Evolutionary conservation across 2,329 filamentous ascomycete species (phyloP).

Genomic region (Furcasterigmium furcatum): DNA sequence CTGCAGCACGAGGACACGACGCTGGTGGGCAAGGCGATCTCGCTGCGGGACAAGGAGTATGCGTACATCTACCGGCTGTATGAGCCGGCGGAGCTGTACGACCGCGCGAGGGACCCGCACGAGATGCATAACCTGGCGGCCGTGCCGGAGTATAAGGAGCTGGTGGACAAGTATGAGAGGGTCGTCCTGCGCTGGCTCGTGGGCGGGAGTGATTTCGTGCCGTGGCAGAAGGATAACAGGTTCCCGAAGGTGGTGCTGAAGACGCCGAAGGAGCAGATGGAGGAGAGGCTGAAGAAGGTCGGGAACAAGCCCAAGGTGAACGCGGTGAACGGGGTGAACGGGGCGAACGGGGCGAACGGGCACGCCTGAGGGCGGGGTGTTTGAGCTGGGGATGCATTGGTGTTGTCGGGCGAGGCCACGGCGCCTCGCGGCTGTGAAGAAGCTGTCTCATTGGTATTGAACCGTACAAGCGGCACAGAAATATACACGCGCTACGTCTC

Average conservation of each 20-base stretch:
- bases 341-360: neutral
- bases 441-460: too few species aligned
- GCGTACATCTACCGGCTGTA: slow-evolving; percentile 41
- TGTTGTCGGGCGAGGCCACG: too few species aligned
- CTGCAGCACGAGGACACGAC: slow-evolving; percentile 40
- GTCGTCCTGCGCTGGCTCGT: slow-evolving; percentile 32
- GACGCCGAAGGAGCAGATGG: slow-evolving; percentile 21
- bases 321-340: too few species aligned
- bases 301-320: neutral
- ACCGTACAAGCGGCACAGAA: too few species aligned
- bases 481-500: too few species aligned
- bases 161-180: slow-evolving; percentile 19
- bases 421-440: too few species aligned
- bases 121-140: slow-evolving; percentile 34
- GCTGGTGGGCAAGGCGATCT: slow-evolving; percentile 37
- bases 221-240: slow-evolving; percentile 26
- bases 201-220: slow-evolving; percentile 26
- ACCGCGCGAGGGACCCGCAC: slow-evolving; percentile 27
- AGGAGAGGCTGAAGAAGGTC: slow-evolving; percentile 15
- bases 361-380: neutral
- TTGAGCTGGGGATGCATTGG: too few species aligned
- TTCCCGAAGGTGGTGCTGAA: slow-evolving; percentile 27
- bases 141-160: slow-evolving; percentile 14
- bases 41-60: slow-evolving; percentile 28
- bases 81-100: slow-evolving; percentile 39